These are phyloP conservation scores for Rickenella mellea DNA, from an alignment of 768 basidiomycete species.

Conservation along the genomic window DNA sequence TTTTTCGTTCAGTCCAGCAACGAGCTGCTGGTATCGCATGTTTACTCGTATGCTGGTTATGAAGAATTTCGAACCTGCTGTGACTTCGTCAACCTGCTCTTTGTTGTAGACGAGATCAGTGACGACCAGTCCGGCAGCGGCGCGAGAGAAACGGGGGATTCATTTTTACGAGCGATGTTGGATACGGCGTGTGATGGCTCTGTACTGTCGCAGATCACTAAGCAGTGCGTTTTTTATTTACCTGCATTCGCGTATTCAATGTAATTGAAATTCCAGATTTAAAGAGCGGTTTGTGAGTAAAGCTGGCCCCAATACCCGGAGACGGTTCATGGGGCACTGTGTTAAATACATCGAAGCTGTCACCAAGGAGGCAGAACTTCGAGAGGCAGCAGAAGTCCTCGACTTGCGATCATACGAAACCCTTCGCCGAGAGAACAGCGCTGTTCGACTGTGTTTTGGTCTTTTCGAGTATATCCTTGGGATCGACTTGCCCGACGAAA, in stretches of 20 bases:
- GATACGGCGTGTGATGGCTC: conserved; percentile 42
- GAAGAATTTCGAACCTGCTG: conserved; percentile 7
- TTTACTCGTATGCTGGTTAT: conserved; percentile 5
- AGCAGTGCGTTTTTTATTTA: conserved; percentile 34
- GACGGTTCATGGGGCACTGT: conserved; percentile 7
- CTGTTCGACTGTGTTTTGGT: conserved; percentile 14
- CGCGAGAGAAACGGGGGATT: conserved; percentile 35
- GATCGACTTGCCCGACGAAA: conserved; percentile 17
- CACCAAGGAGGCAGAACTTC: conserved; percentile 11
- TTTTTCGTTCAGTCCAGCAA: conserved; percentile 54
- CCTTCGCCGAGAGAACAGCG: conserved; percentile 19
- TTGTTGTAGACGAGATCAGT: conserved; percentile 11
- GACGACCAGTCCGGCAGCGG: conserved; percentile 8
- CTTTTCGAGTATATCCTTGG: conserved; percentile 16
- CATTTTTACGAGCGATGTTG: conserved; percentile 42
- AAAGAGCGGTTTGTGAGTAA: conserved; percentile 31
- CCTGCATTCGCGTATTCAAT: background rate
- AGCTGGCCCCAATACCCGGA: conserved; percentile 29
- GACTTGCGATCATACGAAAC: conserved; percentile 12
- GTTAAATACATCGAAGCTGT: conserved; percentile 3
- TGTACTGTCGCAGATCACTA: conserved; percentile 48
- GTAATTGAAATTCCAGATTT: conserved; percentile 31
- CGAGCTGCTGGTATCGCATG: conserved; percentile 16
- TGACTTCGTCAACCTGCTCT: conserved; percentile 10
- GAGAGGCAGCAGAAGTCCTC: conserved; percentile 12